Evolutionary conservation across 23 red algal species (phyloP).

Genomic region (Gracilaria gracilis): DNA sequence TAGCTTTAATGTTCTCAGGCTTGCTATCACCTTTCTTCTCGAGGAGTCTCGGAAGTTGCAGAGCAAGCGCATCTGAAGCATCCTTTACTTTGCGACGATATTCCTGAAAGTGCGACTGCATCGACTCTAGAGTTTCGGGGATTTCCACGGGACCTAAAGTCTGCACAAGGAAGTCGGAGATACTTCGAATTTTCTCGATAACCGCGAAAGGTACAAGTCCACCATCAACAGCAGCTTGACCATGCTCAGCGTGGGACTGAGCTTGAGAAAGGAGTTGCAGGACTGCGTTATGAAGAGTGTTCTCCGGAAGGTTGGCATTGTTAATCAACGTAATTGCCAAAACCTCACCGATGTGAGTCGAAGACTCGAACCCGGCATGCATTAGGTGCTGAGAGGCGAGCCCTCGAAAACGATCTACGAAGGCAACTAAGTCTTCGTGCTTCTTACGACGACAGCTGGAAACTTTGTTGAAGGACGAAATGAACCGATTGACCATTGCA

Average conservation of each 20-base stretch:
- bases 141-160: neutral
- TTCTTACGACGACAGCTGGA: neutral
- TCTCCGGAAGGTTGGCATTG: neutral
- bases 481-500: neutral
- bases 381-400: neutral
- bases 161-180: neutral
- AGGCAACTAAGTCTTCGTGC: neutral
- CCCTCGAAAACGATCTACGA: neutral
- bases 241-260: neutral
- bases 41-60: neutral
- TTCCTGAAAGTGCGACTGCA: neutral
- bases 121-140: neutral
- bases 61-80: neutral
- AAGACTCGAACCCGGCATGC: neutral
- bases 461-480: neutral
- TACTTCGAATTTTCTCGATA: neutral
- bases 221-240: neutral
- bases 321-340: neutral
- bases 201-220: neutral
- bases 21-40: neutral
- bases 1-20: slow-evolving; percentile 14
- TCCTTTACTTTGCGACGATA: neutral
- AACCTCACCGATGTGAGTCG: neutral
- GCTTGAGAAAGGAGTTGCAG: slow-evolving; percentile 15
- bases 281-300: slow-evolving; percentile 6